These are phyloP conservation scores for Talaromyces liani DNA, from an alignment of 495 filamentous ascomycete genomes.

Conservation along the genomic window DNA sequence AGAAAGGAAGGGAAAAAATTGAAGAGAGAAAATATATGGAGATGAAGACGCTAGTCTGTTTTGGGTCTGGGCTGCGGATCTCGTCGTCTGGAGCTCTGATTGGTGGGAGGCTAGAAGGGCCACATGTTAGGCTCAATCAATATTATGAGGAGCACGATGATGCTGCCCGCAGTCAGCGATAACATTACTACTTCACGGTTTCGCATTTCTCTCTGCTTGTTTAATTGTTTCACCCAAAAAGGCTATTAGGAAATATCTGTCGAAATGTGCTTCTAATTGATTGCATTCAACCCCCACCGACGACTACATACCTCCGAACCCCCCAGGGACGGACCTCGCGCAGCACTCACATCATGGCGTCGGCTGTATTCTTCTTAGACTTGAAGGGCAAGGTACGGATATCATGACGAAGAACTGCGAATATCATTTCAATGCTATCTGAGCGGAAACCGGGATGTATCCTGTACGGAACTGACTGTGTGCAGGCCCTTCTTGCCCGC, in stretches of 20 bases:
- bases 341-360: slow-evolving; percentile 63
- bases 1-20: slow-evolving; percentile 28
- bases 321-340: background rate
- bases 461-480: background rate
- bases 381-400: slow-evolving; percentile 92
- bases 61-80: slow-evolving; percentile 11
- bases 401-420: background rate
- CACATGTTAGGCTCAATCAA: background rate
- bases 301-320: background rate
- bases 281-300: background rate
- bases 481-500: slow-evolving; percentile 89
- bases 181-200: background rate
- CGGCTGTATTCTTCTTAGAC: slow-evolving; percentile 97
- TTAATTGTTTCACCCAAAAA: too few species aligned
- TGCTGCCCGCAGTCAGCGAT: background rate
- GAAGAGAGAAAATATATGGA: slow-evolving; percentile 21
- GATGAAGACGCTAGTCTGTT: slow-evolving; percentile 26
- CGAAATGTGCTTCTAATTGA: slow-evolving; percentile 1
- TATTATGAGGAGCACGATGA: background rate
- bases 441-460: background rate
- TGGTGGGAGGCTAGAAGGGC: background rate
- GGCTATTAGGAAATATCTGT: background rate
- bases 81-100: background rate
- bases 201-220: background rate
- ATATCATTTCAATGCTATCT: background rate